Evolutionary conservation across 805 yeast species (phyloP).

Genomic region (Kockiozyma suomiensis): DNA sequence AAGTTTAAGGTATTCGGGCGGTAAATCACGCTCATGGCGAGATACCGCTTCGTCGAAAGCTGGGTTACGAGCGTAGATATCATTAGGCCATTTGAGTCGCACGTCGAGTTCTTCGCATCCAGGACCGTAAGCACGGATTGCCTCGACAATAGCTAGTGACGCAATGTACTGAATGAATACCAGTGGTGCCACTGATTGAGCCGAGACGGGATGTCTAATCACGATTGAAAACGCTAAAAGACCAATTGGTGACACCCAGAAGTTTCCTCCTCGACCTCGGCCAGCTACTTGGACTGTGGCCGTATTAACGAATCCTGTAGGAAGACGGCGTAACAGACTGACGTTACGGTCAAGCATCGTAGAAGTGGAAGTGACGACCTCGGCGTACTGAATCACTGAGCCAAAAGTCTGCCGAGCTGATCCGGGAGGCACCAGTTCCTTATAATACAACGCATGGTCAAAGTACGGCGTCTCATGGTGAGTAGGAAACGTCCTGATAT

Average conservation of each 20-base stretch:
- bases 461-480: conserved; percentile 66
- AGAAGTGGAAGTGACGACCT: conserved; percentile 87
- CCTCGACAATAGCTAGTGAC: conserved; percentile 79
- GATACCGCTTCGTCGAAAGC: conserved; percentile 34
- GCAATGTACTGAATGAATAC: conserved; percentile 87
- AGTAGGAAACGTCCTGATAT: conserved; percentile 46
- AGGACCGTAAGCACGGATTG: conserved; percentile 62
- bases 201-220: conserved; percentile 54
- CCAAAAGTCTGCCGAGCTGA: conserved; percentile 48
- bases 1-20: conserved; percentile 59
- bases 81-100: conserved; percentile 95
- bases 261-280: conserved; percentile 91
- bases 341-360: conserved; percentile 76
- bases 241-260: conserved; percentile 94
- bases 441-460: conserved; percentile 60
- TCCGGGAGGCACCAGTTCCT: conserved; percentile 25
- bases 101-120: conserved; percentile 79
- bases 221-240: conserved; percentile 81
- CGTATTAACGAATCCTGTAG: conserved; percentile 66
- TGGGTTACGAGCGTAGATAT: conserved; percentile 75
- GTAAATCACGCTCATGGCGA: conserved; percentile 36
- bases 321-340: conserved; percentile 57
- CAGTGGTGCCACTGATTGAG: conserved; percentile 52
- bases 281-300: conserved; percentile 90
- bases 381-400: conserved; percentile 69